Evolutionary conservation across 2,329 filamentous ascomycete genomes (phyloP).

Genomic region (Bipolaris gigantea): DNA sequence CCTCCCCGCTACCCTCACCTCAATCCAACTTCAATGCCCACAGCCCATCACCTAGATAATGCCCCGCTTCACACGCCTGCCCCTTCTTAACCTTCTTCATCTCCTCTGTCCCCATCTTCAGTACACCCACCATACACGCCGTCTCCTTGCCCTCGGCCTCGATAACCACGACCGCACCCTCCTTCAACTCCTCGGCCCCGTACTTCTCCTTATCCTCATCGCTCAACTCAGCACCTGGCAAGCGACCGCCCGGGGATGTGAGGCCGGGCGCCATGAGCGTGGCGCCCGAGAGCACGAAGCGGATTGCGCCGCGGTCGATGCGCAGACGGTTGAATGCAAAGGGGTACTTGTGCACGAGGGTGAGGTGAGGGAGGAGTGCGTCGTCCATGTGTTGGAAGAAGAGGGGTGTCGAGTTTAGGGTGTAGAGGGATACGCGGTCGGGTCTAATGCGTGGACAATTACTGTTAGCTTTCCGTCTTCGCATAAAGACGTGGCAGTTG

Average conservation of each 20-base stretch:
- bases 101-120: conserved; percentile 85
- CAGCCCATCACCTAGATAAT: conserved; percentile 91
- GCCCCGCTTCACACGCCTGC: conserved; percentile 87
- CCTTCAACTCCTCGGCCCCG: conserved; percentile 68
- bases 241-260: conserved; percentile 76
- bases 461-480: conserved; percentile 7
- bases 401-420: conserved; percentile 73
- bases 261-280: conserved; percentile 95
- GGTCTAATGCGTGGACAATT: conserved; percentile 53
- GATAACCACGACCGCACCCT: conserved; percentile 84
- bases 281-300: conserved; percentile 91
- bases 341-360: conserved; percentile 87
- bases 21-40: conserved; percentile 72
- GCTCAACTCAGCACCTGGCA: conserved; percentile 61
- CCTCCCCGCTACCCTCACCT: conserved; percentile 13
- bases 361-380: conserved; percentile 82
- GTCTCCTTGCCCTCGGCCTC: conserved; percentile 92
- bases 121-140: conserved; percentile 81
- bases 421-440: conserved; percentile 86
- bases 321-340: conserved; percentile 79
- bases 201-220: conserved; percentile 49
- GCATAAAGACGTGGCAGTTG: no score
- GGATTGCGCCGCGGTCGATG: conserved; percentile 93
- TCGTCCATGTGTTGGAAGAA: conserved; percentile 88
- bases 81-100: conserved; percentile 95